Percentiles rank a stretch among this genome's conserved stretches.
phyloP scores from a whole-genome alignment of 2,329 filamentous ascomycete genomes.

The Pseudogymnoascus sp. region DNA sequence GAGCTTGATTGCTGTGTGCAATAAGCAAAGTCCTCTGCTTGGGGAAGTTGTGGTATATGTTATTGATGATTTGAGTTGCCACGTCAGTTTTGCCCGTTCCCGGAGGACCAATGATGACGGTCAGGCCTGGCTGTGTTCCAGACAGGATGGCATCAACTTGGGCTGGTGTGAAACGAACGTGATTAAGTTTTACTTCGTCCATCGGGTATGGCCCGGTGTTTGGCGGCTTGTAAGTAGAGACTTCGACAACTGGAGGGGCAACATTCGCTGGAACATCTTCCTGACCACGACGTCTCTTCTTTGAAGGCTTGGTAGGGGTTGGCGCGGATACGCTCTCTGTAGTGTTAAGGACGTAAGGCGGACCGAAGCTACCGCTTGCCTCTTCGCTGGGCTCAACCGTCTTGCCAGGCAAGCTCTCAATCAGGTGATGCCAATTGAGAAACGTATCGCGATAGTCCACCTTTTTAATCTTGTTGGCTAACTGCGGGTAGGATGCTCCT shows the following conservation, averaged over 20 bases:
- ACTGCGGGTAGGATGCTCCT: conserved; percentile 75
- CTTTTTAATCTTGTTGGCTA: conserved; percentile 68
- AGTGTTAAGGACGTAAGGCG: conserved; percentile 78
- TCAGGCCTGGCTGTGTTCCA: conserved; percentile 88
- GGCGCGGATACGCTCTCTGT: conserved; percentile 47
- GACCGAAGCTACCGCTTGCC: conserved; percentile 66
- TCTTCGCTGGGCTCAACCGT: conserved; percentile 72
- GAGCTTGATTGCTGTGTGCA: conserved; percentile 93
- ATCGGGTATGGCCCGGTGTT: conserved; percentile 86
- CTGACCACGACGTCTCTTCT: conserved; percentile 78
- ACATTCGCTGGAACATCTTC: conserved; percentile 58
- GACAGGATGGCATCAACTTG: conserved; percentile 91
- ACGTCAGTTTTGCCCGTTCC: conserved; percentile 99
- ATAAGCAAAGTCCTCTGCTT: conserved; percentile 84
- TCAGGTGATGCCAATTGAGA: conserved; percentile 87
- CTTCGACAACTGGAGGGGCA: conserved; percentile 62
- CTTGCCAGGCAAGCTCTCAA: conserved; percentile 83
- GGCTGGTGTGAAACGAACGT: conserved; percentile 79
- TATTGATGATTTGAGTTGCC: conserved; percentile 96
- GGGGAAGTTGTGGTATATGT: conserved; percentile 97
- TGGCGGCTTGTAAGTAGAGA: conserved; percentile 82
- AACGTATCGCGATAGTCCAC: conserved; percentile 94
- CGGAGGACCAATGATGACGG: conserved; percentile 87
- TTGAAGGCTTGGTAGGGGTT: conserved; percentile 55
- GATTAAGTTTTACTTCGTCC: conserved; percentile 74